Evolutionary conservation across 805 yeast species (phyloP).

Genomic region (Pichia nanzhaoensis): DNA sequence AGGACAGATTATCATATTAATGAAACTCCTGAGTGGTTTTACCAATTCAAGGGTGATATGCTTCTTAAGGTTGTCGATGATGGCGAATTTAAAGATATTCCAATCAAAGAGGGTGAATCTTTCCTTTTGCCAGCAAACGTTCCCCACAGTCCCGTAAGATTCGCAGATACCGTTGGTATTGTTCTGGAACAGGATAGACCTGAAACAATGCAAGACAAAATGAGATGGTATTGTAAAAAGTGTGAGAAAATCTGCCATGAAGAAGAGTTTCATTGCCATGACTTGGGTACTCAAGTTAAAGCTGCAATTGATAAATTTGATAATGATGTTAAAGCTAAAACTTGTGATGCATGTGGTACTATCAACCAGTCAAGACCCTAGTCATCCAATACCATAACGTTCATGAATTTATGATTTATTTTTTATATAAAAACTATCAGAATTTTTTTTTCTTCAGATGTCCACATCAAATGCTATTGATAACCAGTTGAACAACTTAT

Average conservation of each 20-base stretch:
- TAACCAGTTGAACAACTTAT: conserved; percentile 66
- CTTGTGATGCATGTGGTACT: conserved; percentile 71
- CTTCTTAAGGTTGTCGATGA: conserved; percentile 74
- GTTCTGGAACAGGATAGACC: conserved; percentile 94
- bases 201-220: conserved; percentile 54
- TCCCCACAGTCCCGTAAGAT: conserved; percentile 89
- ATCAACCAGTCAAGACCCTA: conserved; percentile 62
- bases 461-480: conserved; percentile 40
- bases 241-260: conserved; percentile 66
- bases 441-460: neutral
- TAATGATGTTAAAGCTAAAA: conserved; percentile 51
- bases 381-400: conserved; percentile 8
- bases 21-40: conserved; percentile 92
- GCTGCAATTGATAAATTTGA: conserved; percentile 72
- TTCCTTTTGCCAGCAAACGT: conserved; percentile 76
- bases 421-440: neutral
- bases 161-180: conserved; percentile 77
- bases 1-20: conserved; percentile 90
- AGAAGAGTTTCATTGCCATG: conserved; percentile 63
- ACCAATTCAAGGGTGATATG: conserved; percentile 84
- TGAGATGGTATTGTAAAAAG: conserved; percentile 81
- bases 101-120: conserved; percentile 81
- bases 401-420: too few relatives aligned
- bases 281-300: conserved; percentile 87
- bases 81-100: conserved; percentile 67